A percentile compares a stretch with the other conserved stretches of the same genome.
These are phyloP conservation scores for Geotrichum europaeum DNA, from an alignment of 1,139 yeast species.

Conservation along the genomic window DNA sequence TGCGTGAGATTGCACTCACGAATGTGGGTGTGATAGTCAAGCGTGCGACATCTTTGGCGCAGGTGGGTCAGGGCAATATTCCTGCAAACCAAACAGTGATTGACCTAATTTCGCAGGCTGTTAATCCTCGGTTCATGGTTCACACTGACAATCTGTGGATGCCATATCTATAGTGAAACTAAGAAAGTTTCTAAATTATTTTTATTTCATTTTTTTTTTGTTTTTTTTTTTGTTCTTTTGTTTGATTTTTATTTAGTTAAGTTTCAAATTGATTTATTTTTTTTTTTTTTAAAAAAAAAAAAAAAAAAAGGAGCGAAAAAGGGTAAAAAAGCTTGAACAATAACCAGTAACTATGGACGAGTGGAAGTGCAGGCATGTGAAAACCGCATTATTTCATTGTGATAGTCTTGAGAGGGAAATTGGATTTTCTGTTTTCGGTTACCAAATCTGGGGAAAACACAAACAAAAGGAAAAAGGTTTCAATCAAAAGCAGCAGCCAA, in stretches of 20 bases:
- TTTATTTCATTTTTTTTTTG: constrained; percentile 5
- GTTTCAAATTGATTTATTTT: neutral
- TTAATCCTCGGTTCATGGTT: constrained; percentile 89
- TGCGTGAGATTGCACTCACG: constrained; percentile 79
- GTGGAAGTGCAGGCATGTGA: neutral
- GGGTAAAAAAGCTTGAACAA: neutral
- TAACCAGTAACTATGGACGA: neutral
- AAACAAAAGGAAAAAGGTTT: neutral
- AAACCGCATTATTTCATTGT: neutral
- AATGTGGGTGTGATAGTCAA: constrained; percentile 84
- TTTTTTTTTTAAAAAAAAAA: neutral
- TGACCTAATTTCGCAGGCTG: constrained; percentile 91
- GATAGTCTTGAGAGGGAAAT: neutral
- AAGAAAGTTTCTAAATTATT: neutral
- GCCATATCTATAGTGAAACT: constrained; percentile 67
- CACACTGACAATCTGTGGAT: constrained; percentile 92
- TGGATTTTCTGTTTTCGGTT: no score
- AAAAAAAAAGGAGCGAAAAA: neutral
- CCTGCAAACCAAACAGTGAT: constrained; percentile 92
- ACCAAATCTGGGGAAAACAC: neutral
- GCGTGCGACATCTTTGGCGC: constrained; percentile 59
- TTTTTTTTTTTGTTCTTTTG: neutral
- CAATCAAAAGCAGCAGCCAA: neutral
- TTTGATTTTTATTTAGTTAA: neutral
- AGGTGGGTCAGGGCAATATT: constrained; percentile 61